phyloP scores from a whole-genome alignment of 805 yeast genomes.

The Middelhovenomyces tepae region DNA sequence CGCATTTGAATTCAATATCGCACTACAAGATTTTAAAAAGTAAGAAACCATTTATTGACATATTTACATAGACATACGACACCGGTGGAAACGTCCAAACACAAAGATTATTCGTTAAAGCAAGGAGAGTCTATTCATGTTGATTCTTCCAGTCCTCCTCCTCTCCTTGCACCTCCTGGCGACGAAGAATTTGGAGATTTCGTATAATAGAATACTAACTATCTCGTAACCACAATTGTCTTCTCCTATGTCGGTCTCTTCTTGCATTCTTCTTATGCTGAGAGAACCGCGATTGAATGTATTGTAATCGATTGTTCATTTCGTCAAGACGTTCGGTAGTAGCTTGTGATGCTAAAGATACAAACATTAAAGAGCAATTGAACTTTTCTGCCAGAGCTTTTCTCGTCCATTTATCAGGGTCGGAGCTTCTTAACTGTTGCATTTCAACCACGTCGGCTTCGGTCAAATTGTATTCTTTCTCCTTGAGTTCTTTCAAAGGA shows the following conservation, averaged over 20 bases:
- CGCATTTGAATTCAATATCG: slow-evolving; percentile 31
- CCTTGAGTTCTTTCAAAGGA: slow-evolving; percentile 22
- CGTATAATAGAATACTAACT: slow-evolving; percentile 26
- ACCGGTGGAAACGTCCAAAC: slow-evolving; percentile 1
- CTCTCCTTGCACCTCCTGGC: slow-evolving; percentile 6
- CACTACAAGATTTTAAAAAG: slow-evolving; percentile 28
- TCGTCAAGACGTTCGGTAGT: slow-evolving; percentile 31
- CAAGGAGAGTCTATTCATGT: slow-evolving; percentile 21
- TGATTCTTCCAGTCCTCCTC: slow-evolving; percentile 3
- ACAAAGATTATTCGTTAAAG: slow-evolving; percentile 20
- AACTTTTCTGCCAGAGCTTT: slow-evolving; percentile 52
- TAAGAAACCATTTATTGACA: no score
- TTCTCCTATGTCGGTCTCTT: slow-evolving; percentile 50
- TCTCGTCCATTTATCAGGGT: slow-evolving; percentile 59
- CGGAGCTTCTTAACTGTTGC: slow-evolving; percentile 40
- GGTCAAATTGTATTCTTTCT: slow-evolving; percentile 45
- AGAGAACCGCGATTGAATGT: slow-evolving; percentile 43
- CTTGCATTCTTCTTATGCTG: slow-evolving; percentile 41
- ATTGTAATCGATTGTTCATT: slow-evolving; percentile 39
- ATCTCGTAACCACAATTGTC: slow-evolving; percentile 54
- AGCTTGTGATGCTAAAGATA: slow-evolving; percentile 43
- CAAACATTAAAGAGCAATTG: slow-evolving; percentile 41
- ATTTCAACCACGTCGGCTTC: slow-evolving; percentile 53
- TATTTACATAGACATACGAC: slow-evolving; percentile 2
- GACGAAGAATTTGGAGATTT: slow-evolving; percentile 33